Base-by-base conservation (phyloP, 352 stramenopile genomes). In the Globisporangium lucens region DNA sequence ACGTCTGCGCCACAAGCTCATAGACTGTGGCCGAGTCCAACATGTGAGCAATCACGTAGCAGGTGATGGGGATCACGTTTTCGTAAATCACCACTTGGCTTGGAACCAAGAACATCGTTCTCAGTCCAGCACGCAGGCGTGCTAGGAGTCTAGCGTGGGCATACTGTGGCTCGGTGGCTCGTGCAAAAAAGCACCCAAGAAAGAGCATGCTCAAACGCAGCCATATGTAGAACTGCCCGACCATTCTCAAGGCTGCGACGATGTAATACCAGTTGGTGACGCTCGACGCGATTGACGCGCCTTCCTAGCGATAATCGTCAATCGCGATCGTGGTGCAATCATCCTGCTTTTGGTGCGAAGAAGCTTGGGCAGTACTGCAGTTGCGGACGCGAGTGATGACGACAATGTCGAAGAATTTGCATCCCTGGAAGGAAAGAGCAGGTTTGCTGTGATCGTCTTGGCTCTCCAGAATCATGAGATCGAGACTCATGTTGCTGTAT, bases 1-100 rank as follows among this genome's bases (percentile, higher is more conserved):
- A 66, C 12, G 29, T 47, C n/a, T 70, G 33, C 1, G 24, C 29
- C 2, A 70, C 65, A 6, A 62, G 15, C n/a, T 61, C 65, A 36
- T 70, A 66, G 6, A 62, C 59, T 8, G 59, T 57, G 20, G 66
- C 57, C 24, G 70, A 71, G 52, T 75, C 70, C 27, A 73, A 27
- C 7, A 57, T 17, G 41, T 75, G 70, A 2, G 61, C 70, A 0
- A 73, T 6, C 8, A 64, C 41, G 63, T 75, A 73, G 66, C 66
- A 72, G 4, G 47, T 24, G 17, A 75, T 64, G 7, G 70, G 57
- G 46, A 75, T 61, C 22, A 59, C 33, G 49, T 59, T 75, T 17
- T 61, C 70, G 47, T 75, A 72, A 36, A 61, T 59, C 12, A 75
- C 52, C 9, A 71, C 64, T 35, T 74, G 69, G 36, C 69, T 71